Evolutionary conservation across 192 early-diverging fungal genomes (phyloP), one percentile per base, ranked within the genome.

Genomic region (Mortierella hygrophila): DNA sequence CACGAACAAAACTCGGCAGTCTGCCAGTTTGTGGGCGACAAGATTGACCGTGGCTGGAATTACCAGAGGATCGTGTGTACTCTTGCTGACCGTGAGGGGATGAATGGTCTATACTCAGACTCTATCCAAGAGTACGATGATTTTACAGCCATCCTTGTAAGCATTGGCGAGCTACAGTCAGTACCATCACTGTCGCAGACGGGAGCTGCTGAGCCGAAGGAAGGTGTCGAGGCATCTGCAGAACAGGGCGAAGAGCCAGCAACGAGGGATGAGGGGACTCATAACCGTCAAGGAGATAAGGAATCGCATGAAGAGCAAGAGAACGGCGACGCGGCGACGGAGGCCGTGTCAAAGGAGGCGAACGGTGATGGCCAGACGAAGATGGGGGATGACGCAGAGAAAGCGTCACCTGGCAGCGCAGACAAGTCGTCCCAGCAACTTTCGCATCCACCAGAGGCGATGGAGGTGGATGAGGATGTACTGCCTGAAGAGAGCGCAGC

Each of bases 51-150:
- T 69, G 91, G 91, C 9, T 91, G 91, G 79, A 87, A 77, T 78
- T 88, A 74, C 52, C 90, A 75, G 60, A 75, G 78, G 68, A 89
- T 89, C 42, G 92, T 90, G 20, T 57, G 82, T 21, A 88, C 88
- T 57, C 80, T 92, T 47, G 88, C 89, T 47, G 89, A 92, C 70
- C 84, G 92, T 72, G 92, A 92, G 78, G 85, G 88, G 1, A 88
- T 84, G 52, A 80, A 83, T 29, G 86, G 80, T 5, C 82, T 92
- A 44, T 92, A 91, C 41, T 79, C 89, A 20, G 89, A 89, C 11
- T 89, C 89, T 38, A 83, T 92, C 47, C 90, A 92, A 57, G 90
- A 90, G 46, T 92, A 91, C 81, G 90, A 90, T 73, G 92, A 92
- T 85, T 91, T 91, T 70, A 92, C 92, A 15, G 87, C 89, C 44